Percentiles rank a stretch among this genome's conserved stretches.
Conservation (phyloP, 192 early-diverging fungal genomes). For the Spizellomyces punctatus region DNA sequence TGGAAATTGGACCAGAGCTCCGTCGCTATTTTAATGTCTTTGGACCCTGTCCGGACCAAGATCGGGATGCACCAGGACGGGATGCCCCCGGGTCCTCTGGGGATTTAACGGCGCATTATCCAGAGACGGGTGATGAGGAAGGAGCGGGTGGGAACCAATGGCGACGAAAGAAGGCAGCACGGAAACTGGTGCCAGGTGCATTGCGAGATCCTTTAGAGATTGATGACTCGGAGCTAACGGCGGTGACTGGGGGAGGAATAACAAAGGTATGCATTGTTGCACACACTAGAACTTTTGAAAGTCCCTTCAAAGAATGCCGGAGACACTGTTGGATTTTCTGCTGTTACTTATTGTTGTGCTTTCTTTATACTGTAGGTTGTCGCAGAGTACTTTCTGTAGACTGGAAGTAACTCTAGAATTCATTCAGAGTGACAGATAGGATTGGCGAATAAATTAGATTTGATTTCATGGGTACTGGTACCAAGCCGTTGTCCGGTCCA, state of each 20-base stretch:
- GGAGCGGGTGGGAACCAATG: neutral
- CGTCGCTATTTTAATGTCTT: slow-evolving; percentile 88
- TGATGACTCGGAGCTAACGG: slow-evolving; percentile 10
- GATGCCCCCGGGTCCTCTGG: neutral
- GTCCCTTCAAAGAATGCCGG: no score
- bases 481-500: no score
- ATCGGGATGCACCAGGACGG: slow-evolving; percentile 45
- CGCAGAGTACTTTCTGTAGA: slow-evolving; percentile 6
- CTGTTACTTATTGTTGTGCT: no score
- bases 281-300: no score
- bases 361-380: neutral
- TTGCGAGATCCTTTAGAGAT: slow-evolving; percentile 21
- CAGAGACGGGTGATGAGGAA: slow-evolving; percentile 9
- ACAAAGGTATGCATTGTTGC: neutral
- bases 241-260: neutral
- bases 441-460: no score
- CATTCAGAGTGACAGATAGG: no score
- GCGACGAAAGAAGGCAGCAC: neutral
- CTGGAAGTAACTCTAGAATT: no score
- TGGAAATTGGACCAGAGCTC: slow-evolving; percentile 74
- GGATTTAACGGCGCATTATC: slow-evolving; percentile 21
- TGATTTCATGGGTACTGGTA: no score
- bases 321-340: no score
- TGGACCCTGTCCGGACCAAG: slow-evolving; percentile 82
- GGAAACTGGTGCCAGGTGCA: slow-evolving; percentile 5